phyloP scores from a whole-genome alignment of 129 eudicot species.

The Centrapalus pauciflorus region DNA sequence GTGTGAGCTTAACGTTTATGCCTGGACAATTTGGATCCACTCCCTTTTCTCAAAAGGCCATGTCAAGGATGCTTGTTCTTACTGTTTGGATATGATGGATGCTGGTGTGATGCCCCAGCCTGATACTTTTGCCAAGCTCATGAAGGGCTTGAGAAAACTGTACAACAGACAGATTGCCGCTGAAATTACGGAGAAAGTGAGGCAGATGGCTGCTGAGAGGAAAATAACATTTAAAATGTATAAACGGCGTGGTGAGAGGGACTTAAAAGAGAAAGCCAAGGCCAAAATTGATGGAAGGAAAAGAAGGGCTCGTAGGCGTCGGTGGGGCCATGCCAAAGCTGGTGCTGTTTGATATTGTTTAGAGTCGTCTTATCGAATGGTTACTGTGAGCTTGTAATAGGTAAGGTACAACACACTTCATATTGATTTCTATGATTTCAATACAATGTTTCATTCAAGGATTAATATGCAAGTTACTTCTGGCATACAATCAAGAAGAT shows the following conservation, averaged over 20 bases:
- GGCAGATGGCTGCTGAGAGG: conserved; percentile 74
- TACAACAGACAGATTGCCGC: conserved; percentile 69
- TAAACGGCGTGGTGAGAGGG: conserved; percentile 75
- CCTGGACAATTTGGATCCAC: conserved; percentile 87
- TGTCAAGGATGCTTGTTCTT: conserved; percentile 75
- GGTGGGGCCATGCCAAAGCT: conserved; percentile 50
- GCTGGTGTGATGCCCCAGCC: conserved; percentile 74
- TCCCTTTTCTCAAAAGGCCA: conserved; percentile 65
- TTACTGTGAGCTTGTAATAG: not conserved
- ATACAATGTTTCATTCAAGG: not conserved
- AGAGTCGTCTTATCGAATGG: not conserved
- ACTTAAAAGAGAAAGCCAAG: conserved; percentile 60
- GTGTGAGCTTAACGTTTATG: conserved; percentile 62
- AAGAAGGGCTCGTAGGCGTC: conserved; percentile 56
- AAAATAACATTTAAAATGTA: conserved; percentile 72
- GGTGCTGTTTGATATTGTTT: conserved; percentile 21
- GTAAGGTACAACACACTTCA: not conserved
- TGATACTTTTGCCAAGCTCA: conserved; percentile 72
- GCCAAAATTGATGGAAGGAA: conserved; percentile 60
- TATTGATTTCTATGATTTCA: not conserved
- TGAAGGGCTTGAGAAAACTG: conserved; percentile 59
- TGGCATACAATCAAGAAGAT: too few relatives aligned
- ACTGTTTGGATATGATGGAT: conserved; percentile 85
- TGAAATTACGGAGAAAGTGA: conserved; percentile 76
- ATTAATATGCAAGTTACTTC: too few relatives aligned